A percentile compares a stretch with the other conserved stretches of the same genome.
These are phyloP conservation scores for Tetragonia tetragonoides DNA, from an alignment of 148 eudicot genomes.

Conservation along the genomic window DNA sequence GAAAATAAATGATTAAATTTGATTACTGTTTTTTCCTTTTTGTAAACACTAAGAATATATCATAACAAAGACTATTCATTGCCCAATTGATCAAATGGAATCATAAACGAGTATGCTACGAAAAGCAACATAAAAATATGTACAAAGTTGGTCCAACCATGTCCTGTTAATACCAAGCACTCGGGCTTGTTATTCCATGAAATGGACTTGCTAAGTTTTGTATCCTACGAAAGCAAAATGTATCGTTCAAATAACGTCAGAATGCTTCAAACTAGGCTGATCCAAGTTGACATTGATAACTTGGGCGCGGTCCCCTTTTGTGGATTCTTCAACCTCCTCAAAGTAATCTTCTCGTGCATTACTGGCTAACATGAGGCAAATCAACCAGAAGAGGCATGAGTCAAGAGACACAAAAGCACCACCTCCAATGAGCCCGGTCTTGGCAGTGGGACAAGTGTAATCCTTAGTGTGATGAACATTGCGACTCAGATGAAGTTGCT, in stretches of 20 bases:
- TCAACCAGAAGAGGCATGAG: slow-evolving; percentile 80
- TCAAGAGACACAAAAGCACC: slow-evolving; percentile 89
- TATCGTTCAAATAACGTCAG: not conserved
- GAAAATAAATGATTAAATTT: too few relatives aligned
- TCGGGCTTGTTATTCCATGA: too few relatives aligned
- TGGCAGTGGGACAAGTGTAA: slow-evolving; percentile 87
- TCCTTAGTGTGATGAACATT: slow-evolving; percentile 52
- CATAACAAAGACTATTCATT: too few relatives aligned
- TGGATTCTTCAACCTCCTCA: slow-evolving; percentile 43
- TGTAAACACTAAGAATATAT: too few relatives aligned
- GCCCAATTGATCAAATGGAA: not conserved
- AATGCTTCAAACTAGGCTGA: slow-evolving; percentile 12
- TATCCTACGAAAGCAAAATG: too few relatives aligned
- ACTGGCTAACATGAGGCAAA: slow-evolving; percentile 76
- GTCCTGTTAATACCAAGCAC: too few relatives aligned
- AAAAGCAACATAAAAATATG: too few relatives aligned
- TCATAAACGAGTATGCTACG: not conserved
- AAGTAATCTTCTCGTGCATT: slow-evolving; percentile 86
- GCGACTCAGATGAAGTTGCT: slow-evolving; percentile 57
- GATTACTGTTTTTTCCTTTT: too few relatives aligned
- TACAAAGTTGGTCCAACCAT: too few relatives aligned
- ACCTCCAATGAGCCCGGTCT: slow-evolving; percentile 94
- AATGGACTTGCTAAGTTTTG: too few relatives aligned
- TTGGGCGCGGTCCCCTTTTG: slow-evolving; percentile 29
- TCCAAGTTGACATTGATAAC: slow-evolving; percentile 28